Percentiles rank a stretch among this genome's conserved stretches.
Conservation (phyloP, 2,329 filamentous ascomycete genomes). For the Pleoardoris graminearum region DNA sequence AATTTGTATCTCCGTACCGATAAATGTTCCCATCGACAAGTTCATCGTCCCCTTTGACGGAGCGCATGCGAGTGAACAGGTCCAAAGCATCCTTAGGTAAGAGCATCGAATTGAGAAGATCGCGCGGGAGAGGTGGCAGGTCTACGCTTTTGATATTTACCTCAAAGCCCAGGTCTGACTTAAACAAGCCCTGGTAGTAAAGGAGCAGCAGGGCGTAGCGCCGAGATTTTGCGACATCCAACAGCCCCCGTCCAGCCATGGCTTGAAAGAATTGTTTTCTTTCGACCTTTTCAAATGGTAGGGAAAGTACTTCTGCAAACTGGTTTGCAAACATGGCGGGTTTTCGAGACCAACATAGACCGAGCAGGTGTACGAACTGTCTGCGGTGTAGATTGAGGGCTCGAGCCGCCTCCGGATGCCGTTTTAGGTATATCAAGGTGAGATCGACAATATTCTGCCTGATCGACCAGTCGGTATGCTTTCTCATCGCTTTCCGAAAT, state of each 20-base stretch:
- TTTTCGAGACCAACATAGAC: constrained; percentile 28
- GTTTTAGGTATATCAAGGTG: constrained; percentile 21
- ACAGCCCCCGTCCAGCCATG: constrained; percentile 6
- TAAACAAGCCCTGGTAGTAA: constrained; percentile 16
- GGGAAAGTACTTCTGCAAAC: background rate
- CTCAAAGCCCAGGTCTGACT: constrained; percentile 23
- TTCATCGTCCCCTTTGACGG: constrained; percentile 19
- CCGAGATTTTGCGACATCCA: constrained; percentile 12
- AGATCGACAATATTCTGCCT: constrained; percentile 24
- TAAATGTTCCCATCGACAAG: constrained; percentile 16
- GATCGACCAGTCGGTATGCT: constrained; percentile 17
- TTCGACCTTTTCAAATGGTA: constrained; percentile 9
- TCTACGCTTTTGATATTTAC: constrained; percentile 15
- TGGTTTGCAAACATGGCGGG: constrained; percentile 25
- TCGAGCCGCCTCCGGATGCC: constrained; percentile 12
- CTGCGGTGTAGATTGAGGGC: constrained; percentile 10
- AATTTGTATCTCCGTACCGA: constrained; percentile 6
- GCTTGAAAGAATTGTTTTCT: background rate
- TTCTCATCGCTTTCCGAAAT: constrained; percentile 24
- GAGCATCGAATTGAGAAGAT: constrained; percentile 14
- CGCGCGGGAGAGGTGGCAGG: constrained; percentile 6
- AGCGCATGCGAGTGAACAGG: constrained; percentile 26
- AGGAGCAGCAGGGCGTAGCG: constrained; percentile 26
- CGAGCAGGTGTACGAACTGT: constrained; percentile 24
- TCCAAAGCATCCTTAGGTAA: constrained; percentile 19